Evolutionary conservation across 2,329 filamentous ascomycete genomes (phyloP).

Genomic region (Fusarium sp.): DNA sequence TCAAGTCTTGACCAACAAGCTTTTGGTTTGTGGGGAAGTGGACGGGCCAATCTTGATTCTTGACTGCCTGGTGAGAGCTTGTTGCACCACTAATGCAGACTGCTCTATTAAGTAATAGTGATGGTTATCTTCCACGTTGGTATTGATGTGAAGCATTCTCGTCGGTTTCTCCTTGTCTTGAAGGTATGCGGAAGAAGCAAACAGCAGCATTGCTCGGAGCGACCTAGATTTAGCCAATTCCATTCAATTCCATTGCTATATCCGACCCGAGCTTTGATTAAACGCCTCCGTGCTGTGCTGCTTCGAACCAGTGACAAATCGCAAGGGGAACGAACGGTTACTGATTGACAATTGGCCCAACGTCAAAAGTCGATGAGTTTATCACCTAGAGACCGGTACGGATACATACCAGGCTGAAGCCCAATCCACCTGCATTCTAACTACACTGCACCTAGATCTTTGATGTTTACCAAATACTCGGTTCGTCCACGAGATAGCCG

Average conservation of each 20-base stretch:
- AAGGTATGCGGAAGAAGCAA: not conserved
- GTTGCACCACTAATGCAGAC: conserved; percentile 26
- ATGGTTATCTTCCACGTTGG: not conserved
- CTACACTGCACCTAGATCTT: not conserved
- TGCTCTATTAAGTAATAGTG: conserved; percentile 1
- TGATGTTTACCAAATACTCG: conserved; percentile 24
- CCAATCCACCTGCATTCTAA: not conserved
- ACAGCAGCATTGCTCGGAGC: not conserved
- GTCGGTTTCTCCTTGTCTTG: not conserved
- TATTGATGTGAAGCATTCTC: not conserved
- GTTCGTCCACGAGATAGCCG: conserved; percentile 33
- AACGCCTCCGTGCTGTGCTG: conserved; percentile 8
- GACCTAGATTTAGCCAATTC: conserved; percentile 8
- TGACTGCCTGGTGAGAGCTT: conserved; percentile 24
- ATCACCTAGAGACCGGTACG: not conserved
- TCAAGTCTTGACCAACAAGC: conserved; percentile 39
- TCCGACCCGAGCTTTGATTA: conserved; percentile 10
- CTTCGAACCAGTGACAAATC: conserved; percentile 3
- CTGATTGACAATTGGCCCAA: not conserved
- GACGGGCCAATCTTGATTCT: conserved; percentile 37
- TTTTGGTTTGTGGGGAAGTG: conserved; percentile 44
- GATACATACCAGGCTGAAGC: conserved; percentile 15
- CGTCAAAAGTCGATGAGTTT: conserved; percentile 17
- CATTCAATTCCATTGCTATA: conserved; percentile 22
- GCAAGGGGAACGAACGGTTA: not conserved